Conservation (phyloP, 441 rosid genomes). For the Gossypium davidsonii region DNA sequence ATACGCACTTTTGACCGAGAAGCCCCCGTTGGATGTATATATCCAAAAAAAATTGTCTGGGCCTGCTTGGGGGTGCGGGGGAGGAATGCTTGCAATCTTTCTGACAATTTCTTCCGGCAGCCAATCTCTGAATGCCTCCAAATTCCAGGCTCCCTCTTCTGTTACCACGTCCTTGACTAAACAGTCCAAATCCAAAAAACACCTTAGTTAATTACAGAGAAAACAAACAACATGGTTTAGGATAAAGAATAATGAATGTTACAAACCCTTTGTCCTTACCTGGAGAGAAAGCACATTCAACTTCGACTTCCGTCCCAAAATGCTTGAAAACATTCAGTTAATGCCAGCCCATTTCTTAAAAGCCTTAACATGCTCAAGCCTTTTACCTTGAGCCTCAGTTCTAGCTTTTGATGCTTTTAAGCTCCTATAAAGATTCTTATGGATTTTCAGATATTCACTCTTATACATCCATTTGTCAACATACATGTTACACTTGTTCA, state of each 20-base stretch:
- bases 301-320: neutral
- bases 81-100: too few relatives aligned
- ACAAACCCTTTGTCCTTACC: neutral
- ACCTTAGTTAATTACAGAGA: too few relatives aligned
- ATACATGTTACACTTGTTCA: constrained; percentile 42
- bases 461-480: constrained; percentile 54
- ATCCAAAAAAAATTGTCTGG: too few relatives aligned
- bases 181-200: too few relatives aligned
- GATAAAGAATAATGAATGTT: neutral
- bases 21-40: too few relatives aligned
- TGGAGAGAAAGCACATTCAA: neutral
- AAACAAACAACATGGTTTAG: neutral
- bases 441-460: constrained; percentile 61
- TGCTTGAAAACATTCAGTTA: constrained; percentile 14
- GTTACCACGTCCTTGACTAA: too few relatives aligned
- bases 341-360: constrained; percentile 63
- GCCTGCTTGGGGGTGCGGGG: too few relatives aligned
- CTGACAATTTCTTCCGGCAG: too few relatives aligned
- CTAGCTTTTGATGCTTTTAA: constrained; percentile 43
- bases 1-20: too few relatives aligned
- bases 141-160: too few relatives aligned
- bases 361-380: constrained; percentile 47
- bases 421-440: constrained; percentile 57
- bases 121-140: too few relatives aligned
- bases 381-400: constrained; percentile 57